phyloP scores from a whole-genome alignment of 2,329 filamentous ascomycete genomes.

The Aspergillus spinulosporus region DNA sequence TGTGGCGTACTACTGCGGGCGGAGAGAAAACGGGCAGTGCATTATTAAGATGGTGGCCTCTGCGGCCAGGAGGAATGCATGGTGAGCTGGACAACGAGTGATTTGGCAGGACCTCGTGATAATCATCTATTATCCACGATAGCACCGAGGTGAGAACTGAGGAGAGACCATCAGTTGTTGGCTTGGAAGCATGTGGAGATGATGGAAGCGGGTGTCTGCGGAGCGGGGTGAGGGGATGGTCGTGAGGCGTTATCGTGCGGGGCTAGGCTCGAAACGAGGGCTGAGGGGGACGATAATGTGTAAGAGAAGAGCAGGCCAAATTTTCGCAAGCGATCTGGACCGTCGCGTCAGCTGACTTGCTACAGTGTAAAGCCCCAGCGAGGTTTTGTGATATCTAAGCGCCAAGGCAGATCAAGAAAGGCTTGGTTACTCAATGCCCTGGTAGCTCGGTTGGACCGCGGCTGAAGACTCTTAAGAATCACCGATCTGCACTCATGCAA shows the following conservation, averaged over 20 bases:
- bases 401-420: slow-evolving; percentile 15
- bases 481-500: background rate
- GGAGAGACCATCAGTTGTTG: background rate
- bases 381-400: background rate
- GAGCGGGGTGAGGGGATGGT: background rate
- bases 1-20: background rate
- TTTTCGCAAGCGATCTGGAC: background rate
- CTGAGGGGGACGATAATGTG: background rate
- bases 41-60: too few relatives aligned
- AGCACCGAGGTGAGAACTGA: background rate
- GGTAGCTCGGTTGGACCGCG: background rate
- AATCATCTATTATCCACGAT: background rate
- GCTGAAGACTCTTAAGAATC: background rate
- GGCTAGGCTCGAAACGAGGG: background rate
- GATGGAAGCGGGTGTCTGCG: background rate
- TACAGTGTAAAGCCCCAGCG: background rate
- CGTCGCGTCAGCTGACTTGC: background rate
- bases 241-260: background rate
- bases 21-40: background rate
- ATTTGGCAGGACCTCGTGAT: too few relatives aligned
- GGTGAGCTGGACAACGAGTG: background rate
- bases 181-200: background rate
- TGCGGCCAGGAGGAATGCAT: background rate
- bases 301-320: background rate
- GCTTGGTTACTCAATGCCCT: background rate